Evolutionary conservation across 2,329 filamentous ascomycete species (phyloP).

Genomic region (Hypocrella siamensis): DNA sequence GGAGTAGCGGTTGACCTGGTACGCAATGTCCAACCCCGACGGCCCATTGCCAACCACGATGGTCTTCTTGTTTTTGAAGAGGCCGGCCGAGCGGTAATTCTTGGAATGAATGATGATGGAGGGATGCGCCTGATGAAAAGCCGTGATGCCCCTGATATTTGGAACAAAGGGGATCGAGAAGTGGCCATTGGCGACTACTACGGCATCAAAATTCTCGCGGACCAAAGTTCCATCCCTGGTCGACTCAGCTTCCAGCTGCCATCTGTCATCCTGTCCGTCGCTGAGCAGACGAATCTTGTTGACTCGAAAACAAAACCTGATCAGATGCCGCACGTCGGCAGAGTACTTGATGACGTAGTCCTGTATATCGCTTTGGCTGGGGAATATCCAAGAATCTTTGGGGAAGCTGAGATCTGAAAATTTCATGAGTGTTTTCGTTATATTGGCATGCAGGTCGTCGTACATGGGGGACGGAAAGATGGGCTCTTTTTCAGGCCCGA

Average conservation of each 20-base stretch:
- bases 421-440: constrained; percentile 66
- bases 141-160: constrained; percentile 38
- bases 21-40: constrained; percentile 69
- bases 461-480: constrained; percentile 76
- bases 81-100: constrained; percentile 52
- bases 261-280: constrained; percentile 26
- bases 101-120: constrained; percentile 59
- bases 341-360: constrained; percentile 62
- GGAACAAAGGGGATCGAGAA: constrained; percentile 57
- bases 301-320: constrained; percentile 59
- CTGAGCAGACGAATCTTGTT: constrained; percentile 30
- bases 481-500: constrained; percentile 23
- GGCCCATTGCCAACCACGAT: constrained; percentile 74
- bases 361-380: constrained; percentile 53
- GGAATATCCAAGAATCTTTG: constrained; percentile 53
- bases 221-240: constrained; percentile 24
- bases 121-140: constrained; percentile 44
- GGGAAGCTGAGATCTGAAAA: constrained; percentile 59
- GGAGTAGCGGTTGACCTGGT: constrained; percentile 53
- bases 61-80: constrained; percentile 55
- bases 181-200: constrained; percentile 63
- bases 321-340: constrained; percentile 46
- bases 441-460: constrained; percentile 70
- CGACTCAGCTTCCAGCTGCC: constrained; percentile 43
- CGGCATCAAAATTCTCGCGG: constrained; percentile 49